These are phyloP conservation scores for Aeminium ludgeri DNA, from an alignment of 495 filamentous ascomycete species.

Conservation along the genomic window DNA sequence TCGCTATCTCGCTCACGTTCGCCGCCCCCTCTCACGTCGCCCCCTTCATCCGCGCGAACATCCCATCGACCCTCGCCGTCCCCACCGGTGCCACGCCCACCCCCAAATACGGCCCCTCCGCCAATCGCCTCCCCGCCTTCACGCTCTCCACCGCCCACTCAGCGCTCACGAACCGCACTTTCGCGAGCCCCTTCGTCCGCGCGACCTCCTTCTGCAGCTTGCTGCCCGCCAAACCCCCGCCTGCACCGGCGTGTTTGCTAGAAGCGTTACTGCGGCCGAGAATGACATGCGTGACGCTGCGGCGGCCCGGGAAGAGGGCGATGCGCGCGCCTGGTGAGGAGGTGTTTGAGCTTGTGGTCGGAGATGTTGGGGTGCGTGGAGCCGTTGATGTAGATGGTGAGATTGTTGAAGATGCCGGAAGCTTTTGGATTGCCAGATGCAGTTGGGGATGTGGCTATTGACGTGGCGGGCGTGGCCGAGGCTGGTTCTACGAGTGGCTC, in stretches of 20 bases:
- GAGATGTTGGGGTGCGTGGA: slow-evolving; percentile 65
- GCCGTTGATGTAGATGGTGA: slow-evolving; percentile 76
- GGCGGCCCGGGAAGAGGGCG: slow-evolving; percentile 49
- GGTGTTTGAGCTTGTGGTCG: slow-evolving; percentile 69
- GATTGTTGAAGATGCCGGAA: slow-evolving; percentile 52
- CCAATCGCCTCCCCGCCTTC: slow-evolving; percentile 51
- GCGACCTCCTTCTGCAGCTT: slow-evolving; percentile 75
- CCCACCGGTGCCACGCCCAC: slow-evolving; percentile 41
- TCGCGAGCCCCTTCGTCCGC: slow-evolving; percentile 34
- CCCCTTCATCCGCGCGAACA: slow-evolving; percentile 25
- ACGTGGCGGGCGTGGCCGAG: no score
- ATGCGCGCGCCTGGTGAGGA: slow-evolving; percentile 54
- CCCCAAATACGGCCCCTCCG: slow-evolving; percentile 53
- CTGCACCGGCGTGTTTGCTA: slow-evolving; percentile 35
- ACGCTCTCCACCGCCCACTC: slow-evolving; percentile 78
- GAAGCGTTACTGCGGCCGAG: slow-evolving; percentile 45
- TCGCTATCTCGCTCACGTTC: neutral
- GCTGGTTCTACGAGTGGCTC: no score
- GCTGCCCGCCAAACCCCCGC: slow-evolving; percentile 60
- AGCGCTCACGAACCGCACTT: slow-evolving; percentile 68
- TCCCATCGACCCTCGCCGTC: slow-evolving; percentile 44
- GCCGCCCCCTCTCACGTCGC: neutral
- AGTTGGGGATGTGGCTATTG: slow-evolving; percentile 1
- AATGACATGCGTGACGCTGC: slow-evolving; percentile 74
- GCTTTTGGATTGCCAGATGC: no score